Evolutionary conservation across 2,329 filamentous ascomycete species (phyloP).

Genomic region (Curvularia verruculosa): DNA sequence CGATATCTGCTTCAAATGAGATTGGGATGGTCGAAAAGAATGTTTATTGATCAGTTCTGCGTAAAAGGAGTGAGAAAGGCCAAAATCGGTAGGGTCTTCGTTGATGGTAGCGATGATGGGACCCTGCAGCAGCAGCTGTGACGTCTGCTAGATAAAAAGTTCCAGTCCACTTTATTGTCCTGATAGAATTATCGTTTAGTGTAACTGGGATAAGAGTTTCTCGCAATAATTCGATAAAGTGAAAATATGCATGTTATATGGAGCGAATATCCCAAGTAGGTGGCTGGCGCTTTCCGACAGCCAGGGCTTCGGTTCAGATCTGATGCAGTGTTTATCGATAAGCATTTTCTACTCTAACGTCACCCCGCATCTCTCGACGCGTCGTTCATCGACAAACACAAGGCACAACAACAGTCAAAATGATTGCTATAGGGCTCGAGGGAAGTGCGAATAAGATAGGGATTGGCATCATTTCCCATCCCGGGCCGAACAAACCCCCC

Average conservation of each 20-base stretch:
- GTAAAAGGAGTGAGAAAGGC: too few relatives aligned
- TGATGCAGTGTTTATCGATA: slow-evolving; percentile 24
- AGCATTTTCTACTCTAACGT: slow-evolving; percentile 18
- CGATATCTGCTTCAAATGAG: too few relatives aligned
- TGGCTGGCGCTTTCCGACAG: background rate
- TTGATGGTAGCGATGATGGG: background rate
- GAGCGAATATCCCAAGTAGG: slow-evolving; percentile 1
- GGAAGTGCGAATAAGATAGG: slow-evolving; percentile 98
- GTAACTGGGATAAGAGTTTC: background rate
- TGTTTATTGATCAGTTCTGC: background rate
- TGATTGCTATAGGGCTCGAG: slow-evolving; percentile 78
- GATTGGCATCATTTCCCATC: slow-evolving; percentile 87
- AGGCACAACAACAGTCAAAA: slow-evolving; percentile 38
- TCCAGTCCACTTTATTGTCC: background rate
- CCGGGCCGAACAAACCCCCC: slow-evolving; percentile 53
- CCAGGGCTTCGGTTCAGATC: background rate
- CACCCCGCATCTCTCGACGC: slow-evolving; percentile 32
- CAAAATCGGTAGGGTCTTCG: background rate
- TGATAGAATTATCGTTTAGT: background rate
- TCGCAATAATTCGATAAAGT: background rate
- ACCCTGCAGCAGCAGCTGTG: slow-evolving; percentile 7
- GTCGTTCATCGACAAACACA: slow-evolving; percentile 12
- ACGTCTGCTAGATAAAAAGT: background rate
- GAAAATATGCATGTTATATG: background rate
- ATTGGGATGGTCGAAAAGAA: background rate